Base-by-base conservation (phyloP, 23 red algal genomes). In the Pyropia haitanensis region DNA sequence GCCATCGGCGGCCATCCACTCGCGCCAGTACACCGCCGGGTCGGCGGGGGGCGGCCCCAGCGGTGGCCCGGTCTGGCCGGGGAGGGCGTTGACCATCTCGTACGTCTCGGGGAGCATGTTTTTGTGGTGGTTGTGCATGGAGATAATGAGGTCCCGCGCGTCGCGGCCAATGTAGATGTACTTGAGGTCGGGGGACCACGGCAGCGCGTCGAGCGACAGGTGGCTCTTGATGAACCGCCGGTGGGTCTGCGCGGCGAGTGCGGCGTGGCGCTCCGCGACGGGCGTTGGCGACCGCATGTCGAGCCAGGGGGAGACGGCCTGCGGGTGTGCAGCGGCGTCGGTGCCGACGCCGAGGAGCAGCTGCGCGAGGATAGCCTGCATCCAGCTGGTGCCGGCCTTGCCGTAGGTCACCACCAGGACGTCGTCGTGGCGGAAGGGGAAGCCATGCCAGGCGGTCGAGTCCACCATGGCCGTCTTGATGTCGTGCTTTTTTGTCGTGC, bases 361-460 rank as follows among this genome's bases (percentile, higher is more conserved):
- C 6, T 58, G 55, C 4, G 6, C 19, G 7, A 58, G 19, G 7
- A 58, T 58, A 6, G 19, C 21, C 55, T 58, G 55, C 55, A 58
- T 58, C 55, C 55, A 58, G 25, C 21, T 58, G 55, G 55, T 58
- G 7, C 55, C 55, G 0, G 55, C 55, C 55, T 58, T 58, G 55
- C 21, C 55, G 25, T 58, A 58, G 6, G 55, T 58, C 25, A 13
- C 55, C 4, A 58, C 25, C 5, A 58, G 21, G 12, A 58, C 25
- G 17, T 58, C 55, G 25, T 58, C 55, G 12, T 4, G 3, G 3
- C 55, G 19, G 15, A 58, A 58, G 21, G 19, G 4, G 17, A 58
- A 58, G 2, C 12, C 55, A 58, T 58, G 0, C 55, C 55, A 58
- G 55, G 25, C 55, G 7, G 55, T 58, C 55, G 55, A 58, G 17